A percentile compares a stretch with the other conserved stretches of the same genome.
These are phyloP conservation scores for Dictyostelium intermedium DNA, from an alignment of 78 protist genomes.

Conservation along the genomic window DNA sequence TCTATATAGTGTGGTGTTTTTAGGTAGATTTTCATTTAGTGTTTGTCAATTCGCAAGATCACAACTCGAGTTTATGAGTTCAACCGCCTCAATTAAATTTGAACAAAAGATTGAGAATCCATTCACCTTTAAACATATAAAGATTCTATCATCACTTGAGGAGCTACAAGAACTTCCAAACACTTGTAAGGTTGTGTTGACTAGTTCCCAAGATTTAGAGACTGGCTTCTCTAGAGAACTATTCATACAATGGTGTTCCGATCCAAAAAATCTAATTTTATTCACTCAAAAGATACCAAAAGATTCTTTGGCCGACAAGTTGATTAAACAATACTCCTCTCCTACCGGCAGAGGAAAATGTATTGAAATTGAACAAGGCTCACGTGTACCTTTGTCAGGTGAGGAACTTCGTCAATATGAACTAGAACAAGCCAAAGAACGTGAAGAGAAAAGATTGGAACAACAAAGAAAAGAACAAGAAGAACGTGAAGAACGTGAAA, in stretches of 20 bases:
- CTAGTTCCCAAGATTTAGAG: slow-evolving; percentile 59
- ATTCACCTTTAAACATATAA: slow-evolving; percentile 55
- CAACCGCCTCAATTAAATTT: background rate
- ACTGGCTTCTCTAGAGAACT: slow-evolving; percentile 56
- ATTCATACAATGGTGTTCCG: slow-evolving; percentile 54
- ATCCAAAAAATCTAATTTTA: slow-evolving; percentile 34
- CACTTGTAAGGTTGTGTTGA: slow-evolving; percentile 16
- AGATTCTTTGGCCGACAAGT: background rate
- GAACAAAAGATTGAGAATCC: slow-evolving; percentile 62
- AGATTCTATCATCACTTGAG: slow-evolving; percentile 6
- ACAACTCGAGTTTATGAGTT: slow-evolving; percentile 91
- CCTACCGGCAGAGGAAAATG: background rate
- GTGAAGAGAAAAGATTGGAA: slow-evolving; percentile 13
- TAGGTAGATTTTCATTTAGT: slow-evolving; percentile 24
- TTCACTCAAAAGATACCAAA: slow-evolving; percentile 29
- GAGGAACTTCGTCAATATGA: slow-evolving; percentile 48
- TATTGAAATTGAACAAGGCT: background rate
- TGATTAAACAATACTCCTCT: background rate
- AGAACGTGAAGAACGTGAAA: slow-evolving; percentile 17
- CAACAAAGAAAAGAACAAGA: slow-evolving; percentile 22
- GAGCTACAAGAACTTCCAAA: background rate
- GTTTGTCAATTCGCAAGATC: slow-evolving; percentile 82
- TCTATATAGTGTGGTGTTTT: slow-evolving; percentile 71
- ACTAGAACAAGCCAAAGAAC: background rate
- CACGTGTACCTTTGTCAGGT: slow-evolving; percentile 32